Percentiles rank a stretch among this genome's conserved stretches.
Evolutionary conservation across 768 basidiomycete species (phyloP).

Genomic region (Boletellus emodensis): DNA sequence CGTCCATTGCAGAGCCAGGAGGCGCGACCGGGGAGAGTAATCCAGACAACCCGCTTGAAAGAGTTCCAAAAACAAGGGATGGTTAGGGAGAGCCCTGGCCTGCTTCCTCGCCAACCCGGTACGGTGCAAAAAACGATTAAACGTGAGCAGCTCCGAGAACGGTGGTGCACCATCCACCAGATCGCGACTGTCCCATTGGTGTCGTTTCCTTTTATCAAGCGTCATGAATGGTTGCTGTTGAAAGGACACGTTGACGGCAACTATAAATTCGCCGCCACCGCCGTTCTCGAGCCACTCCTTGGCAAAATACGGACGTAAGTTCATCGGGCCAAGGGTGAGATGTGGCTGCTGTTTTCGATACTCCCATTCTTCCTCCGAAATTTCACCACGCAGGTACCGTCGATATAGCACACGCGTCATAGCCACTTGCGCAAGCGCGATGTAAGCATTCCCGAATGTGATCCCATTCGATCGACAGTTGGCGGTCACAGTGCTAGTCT

Average conservation of each 20-base stretch:
- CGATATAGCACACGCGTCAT: conserved; percentile 48
- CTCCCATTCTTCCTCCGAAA: conserved; percentile 50
- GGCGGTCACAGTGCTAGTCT: conserved; percentile 29
- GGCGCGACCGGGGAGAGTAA: conserved; percentile 1
- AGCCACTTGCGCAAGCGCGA: conserved; percentile 50
- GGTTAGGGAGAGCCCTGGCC: conserved; percentile 30
- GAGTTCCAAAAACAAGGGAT: conserved; percentile 49
- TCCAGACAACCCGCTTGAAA: conserved; percentile 2
- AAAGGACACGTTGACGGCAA: conserved; percentile 44
- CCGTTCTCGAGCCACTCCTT: conserved; percentile 43
- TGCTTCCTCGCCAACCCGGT: conserved; percentile 36
- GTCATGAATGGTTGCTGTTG: conserved; percentile 49
- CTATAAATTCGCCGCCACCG: conserved; percentile 41
- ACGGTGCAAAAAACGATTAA: conserved; percentile 44
- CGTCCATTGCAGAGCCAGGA: conserved; percentile 18
- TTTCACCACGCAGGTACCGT: conserved; percentile 45
- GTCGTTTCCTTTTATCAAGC: conserved; percentile 15
- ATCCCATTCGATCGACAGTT: conserved; percentile 41
- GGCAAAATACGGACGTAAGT: conserved; percentile 48
- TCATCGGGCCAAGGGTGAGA: conserved; percentile 47
- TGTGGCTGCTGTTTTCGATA: conserved; percentile 47
- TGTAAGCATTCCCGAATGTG: conserved; percentile 50
- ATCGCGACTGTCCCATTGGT: not conserved
- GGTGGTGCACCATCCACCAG: conserved; percentile 32
- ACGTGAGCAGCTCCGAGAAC: conserved; percentile 40